Conservation (phyloP, 1,284 basidiomycete genomes). For the Inonotus hispidus region DNA sequence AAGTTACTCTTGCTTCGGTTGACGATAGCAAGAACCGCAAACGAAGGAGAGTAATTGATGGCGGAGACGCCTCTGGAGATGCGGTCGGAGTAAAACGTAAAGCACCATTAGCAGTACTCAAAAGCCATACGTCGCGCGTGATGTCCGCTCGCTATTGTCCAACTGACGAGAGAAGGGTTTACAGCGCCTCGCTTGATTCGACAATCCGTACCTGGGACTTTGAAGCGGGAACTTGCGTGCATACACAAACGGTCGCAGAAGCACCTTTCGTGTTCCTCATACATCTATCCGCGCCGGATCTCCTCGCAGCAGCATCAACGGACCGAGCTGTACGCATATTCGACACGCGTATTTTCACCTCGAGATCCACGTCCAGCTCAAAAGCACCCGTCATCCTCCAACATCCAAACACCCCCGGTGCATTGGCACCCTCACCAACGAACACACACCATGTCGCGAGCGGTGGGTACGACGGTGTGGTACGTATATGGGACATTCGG, state of each 20-base stretch:
- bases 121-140: conserved; percentile 69
- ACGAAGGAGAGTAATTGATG: conserved; percentile 13
- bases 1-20: conserved; percentile 37
- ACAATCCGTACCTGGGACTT: conserved; percentile 71
- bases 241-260: conserved; percentile 64
- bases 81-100: conserved; percentile 42
- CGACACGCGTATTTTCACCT: conserved; percentile 45
- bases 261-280: conserved; percentile 62
- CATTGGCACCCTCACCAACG: conserved; percentile 52
- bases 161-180: conserved; percentile 35
- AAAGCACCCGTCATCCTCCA: conserved; percentile 46
- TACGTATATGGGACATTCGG: conserved; percentile 84
- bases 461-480: conserved; percentile 79
- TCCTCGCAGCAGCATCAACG: conserved; percentile 54
- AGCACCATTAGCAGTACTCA: conserved; percentile 61
- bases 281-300: conserved; percentile 3
- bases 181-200: conserved; percentile 73
- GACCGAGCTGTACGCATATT: conserved; percentile 64
- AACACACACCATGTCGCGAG: conserved; percentile 64
- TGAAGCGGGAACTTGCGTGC: conserved; percentile 58
- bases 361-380: conserved; percentile 29
- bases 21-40: conserved; percentile 8
- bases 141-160: conserved; percentile 53
- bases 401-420: conserved; percentile 73
- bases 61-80: conserved; percentile 25